Evolutionary conservation across 352 stramenopile genomes (phyloP).

Genomic region (Bremia lactucae): DNA sequence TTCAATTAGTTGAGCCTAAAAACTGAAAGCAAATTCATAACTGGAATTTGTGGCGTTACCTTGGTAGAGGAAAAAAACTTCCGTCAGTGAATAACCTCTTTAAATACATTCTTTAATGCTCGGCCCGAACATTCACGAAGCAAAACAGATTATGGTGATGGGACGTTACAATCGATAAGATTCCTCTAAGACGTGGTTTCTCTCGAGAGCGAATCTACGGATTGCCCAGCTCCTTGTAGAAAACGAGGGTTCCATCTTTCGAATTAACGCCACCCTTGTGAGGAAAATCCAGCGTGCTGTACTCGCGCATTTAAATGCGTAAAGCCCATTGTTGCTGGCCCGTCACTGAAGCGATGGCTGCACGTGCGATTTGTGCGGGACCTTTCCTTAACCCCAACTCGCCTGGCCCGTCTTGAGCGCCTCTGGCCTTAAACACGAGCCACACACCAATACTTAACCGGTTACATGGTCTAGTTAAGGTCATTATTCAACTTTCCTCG

Average conservation of each 20-base stretch:
- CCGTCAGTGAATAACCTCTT: slow-evolving; percentile 5
- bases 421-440: slow-evolving; percentile 14
- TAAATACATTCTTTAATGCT: slow-evolving; percentile 4
- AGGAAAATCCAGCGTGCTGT: background rate
- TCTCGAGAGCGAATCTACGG: background rate
- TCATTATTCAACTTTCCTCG: slow-evolving; percentile 18
- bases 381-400: slow-evolving; percentile 1
- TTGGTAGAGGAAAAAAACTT: background rate
- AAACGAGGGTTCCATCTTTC: background rate
- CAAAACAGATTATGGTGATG: background rate
- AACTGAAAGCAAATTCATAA: no score
- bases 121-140: slow-evolving; percentile 6
- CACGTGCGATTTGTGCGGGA: slow-evolving; percentile 1
- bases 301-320: background rate
- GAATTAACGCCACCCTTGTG: background rate
- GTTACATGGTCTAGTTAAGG: slow-evolving; percentile 13
- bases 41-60: no score
- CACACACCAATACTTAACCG: slow-evolving; percentile 7
- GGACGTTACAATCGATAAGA: background rate
- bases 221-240: background rate
- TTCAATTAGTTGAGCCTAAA: no score
- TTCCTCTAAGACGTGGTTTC: background rate
- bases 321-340: background rate
- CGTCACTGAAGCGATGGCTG: slow-evolving; percentile 2
- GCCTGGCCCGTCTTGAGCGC: slow-evolving; percentile 4